These are phyloP conservation scores for Vanrija pseudolonga DNA, from an alignment of 1,284 basidiomycete species.

Conservation along the genomic window DNA sequence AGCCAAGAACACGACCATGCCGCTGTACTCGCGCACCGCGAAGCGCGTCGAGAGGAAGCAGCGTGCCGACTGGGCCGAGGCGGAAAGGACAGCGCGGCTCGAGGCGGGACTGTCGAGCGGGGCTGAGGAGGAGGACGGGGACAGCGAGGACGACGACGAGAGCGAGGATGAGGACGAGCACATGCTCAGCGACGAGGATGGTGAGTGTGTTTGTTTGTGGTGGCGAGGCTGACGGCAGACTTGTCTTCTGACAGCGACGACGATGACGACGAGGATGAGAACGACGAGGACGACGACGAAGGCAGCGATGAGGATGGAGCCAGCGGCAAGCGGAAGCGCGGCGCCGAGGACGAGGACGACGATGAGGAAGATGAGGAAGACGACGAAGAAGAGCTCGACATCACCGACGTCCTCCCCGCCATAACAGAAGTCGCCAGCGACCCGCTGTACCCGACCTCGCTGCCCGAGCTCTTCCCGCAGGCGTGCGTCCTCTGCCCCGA, in stretches of 20 bases:
- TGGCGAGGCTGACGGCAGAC: slow-evolving; percentile 8
- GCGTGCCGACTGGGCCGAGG: slow-evolving; percentile 57
- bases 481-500: slow-evolving; percentile 71
- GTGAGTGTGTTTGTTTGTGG: slow-evolving; percentile 9
- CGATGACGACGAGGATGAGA: neutral
- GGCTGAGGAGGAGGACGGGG: slow-evolving; percentile 12
- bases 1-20: too few species aligned
- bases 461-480: slow-evolving; percentile 51
- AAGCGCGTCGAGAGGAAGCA: slow-evolving; percentile 62
- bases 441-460: slow-evolving; percentile 51
- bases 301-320: slow-evolving; percentile 1
- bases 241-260: slow-evolving; percentile 5
- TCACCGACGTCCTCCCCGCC: slow-evolving; percentile 50
- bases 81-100: slow-evolving; percentile 44
- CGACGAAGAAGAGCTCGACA: neutral
- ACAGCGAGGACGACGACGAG: slow-evolving; percentile 14
- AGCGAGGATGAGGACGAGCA: slow-evolving; percentile 23
- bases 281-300: neutral
- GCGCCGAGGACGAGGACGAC: slow-evolving; percentile 4
- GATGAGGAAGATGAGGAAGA: slow-evolving; percentile 9
- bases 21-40: slow-evolving; percentile 74
- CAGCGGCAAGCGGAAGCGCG: slow-evolving; percentile 5
- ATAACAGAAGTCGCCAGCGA: slow-evolving; percentile 60
- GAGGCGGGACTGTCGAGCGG: slow-evolving; percentile 6
- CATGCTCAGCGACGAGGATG: slow-evolving; percentile 39